Conservation (phyloP, 306 rosid species). For the Betula pendula region DNA sequence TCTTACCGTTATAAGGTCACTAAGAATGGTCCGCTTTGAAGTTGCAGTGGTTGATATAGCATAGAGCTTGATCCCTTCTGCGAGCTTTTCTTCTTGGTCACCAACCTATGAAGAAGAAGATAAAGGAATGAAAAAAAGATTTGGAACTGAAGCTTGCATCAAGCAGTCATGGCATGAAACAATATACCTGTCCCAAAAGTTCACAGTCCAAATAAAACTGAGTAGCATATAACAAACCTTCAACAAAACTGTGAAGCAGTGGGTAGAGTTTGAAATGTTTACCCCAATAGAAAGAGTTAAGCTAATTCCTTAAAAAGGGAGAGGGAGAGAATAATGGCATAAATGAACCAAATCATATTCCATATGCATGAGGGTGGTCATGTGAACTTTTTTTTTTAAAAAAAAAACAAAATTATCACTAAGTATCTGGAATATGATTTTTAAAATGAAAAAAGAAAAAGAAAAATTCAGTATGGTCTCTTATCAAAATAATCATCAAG, state of each 20-base stretch:
- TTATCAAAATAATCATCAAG: not conserved
- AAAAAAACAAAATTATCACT: no score
- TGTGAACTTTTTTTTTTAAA: not conserved
- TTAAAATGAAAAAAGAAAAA: no score
- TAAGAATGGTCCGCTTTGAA: slow-evolving; percentile 88
- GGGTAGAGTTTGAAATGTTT: not conserved
- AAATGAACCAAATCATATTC: not conserved
- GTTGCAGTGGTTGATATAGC: slow-evolving; percentile 85
- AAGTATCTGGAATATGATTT: not conserved
- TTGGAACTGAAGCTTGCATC: slow-evolving; percentile 5
- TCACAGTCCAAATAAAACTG: not conserved
- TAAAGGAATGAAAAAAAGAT: slow-evolving; percentile 12
- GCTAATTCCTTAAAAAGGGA: not conserved
- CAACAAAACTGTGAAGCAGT: not conserved
- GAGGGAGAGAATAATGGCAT: not conserved
- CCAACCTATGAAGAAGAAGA: slow-evolving; percentile 64
- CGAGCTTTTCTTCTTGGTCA: slow-evolving; percentile 91
- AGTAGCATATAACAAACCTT: not conserved
- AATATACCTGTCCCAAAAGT: not conserved
- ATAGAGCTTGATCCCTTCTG: slow-evolving; percentile 93
- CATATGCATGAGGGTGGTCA: not conserved
- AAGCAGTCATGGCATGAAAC: not conserved
- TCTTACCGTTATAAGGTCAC: slow-evolving; percentile 90
- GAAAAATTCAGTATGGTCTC: not conserved
- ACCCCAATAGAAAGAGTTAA: not conserved